Evolutionary conservation across 169 alveolate species (phyloP).

Genomic region (Cryptosporidium andersoni): DNA sequence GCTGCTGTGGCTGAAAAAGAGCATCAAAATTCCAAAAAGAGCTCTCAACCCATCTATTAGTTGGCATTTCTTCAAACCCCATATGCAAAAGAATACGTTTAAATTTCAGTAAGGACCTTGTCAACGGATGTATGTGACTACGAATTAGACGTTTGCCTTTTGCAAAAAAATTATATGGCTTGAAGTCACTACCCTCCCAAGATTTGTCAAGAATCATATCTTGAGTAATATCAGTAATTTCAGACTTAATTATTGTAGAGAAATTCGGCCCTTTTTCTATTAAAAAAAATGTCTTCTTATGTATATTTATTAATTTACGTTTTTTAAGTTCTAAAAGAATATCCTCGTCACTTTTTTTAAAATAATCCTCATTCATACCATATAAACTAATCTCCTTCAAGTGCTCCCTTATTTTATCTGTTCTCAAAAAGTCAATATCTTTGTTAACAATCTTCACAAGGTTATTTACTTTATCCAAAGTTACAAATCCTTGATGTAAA

Average conservation of each 20-base stretch:
- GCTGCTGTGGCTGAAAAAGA: constrained; percentile 98
- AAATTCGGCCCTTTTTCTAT: constrained; percentile 72
- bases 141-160: constrained; percentile 82
- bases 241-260: constrained; percentile 63
- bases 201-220: constrained; percentile 83
- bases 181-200: constrained; percentile 86
- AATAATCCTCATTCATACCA: constrained; percentile 37
- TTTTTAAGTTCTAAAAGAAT: constrained; percentile 75
- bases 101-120: constrained; percentile 86
- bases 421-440: not conserved
- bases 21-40: constrained; percentile 99
- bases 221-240: constrained; percentile 84
- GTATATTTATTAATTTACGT: constrained; percentile 74
- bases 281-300: constrained; percentile 70
- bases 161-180: constrained; percentile 84
- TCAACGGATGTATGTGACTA: constrained; percentile 91
- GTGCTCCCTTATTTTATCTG: constrained; percentile 20
- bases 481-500: constrained; percentile 35
- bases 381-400: not conserved
- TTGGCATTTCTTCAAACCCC: constrained; percentile 99
- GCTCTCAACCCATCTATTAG: constrained; percentile 96
- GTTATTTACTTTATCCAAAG: constrained; percentile 17
- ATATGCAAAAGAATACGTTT: constrained; percentile 86
- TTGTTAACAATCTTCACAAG: not conserved
- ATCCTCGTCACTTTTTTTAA: not conserved